Percentiles rank a stretch among this genome's conserved stretches.
These are phyloP conservation scores for Phytopythium oedochilum DNA, from an alignment of 352 stramenopile species.

Conservation along the genomic window DNA sequence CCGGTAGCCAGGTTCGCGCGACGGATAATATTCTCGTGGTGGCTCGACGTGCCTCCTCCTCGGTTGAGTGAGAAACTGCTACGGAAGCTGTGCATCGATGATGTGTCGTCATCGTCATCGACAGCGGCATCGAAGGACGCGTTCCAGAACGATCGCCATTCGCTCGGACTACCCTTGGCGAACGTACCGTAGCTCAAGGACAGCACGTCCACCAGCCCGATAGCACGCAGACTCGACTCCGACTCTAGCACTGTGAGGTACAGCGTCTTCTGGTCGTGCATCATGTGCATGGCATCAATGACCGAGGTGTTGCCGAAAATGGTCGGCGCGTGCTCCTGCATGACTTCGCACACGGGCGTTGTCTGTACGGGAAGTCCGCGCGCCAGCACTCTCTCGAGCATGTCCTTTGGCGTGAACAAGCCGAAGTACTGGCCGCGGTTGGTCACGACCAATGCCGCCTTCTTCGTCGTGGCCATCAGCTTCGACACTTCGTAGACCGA, in stretches of 20 bases:
- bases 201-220: conserved; percentile 84
- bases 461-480: conserved; percentile 92
- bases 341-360: conserved; percentile 91
- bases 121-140: conserved; percentile 69
- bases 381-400: conserved; percentile 95
- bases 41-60: conserved; percentile 21
- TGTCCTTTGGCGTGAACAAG: conserved; percentile 97
- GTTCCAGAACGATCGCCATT: conserved; percentile 90
- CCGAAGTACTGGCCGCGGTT: conserved; percentile 92
- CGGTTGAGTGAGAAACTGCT: conserved; percentile 66
- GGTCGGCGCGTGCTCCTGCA: conserved; percentile 70
- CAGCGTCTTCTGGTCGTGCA: conserved; percentile 86
- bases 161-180: conserved; percentile 79
- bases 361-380: conserved; percentile 90
- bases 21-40: conserved; percentile 33
- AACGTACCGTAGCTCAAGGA: conserved; percentile 88
- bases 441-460: conserved; percentile 94
- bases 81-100: conserved; percentile 77
- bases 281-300: conserved; percentile 85
- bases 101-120: conserved; percentile 72
- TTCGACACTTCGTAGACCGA: conserved; percentile 92
- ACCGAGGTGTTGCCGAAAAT: conserved; percentile 69
- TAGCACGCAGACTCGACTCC: conserved; percentile 50
- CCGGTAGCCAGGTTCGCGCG: conserved; percentile 54
- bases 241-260: conserved; percentile 82